Percentiles rank a stretch among this genome's conserved stretches.
phyloP scores from a whole-genome alignment of 306 rosid genomes.

The Trifolium pratense region DNA sequence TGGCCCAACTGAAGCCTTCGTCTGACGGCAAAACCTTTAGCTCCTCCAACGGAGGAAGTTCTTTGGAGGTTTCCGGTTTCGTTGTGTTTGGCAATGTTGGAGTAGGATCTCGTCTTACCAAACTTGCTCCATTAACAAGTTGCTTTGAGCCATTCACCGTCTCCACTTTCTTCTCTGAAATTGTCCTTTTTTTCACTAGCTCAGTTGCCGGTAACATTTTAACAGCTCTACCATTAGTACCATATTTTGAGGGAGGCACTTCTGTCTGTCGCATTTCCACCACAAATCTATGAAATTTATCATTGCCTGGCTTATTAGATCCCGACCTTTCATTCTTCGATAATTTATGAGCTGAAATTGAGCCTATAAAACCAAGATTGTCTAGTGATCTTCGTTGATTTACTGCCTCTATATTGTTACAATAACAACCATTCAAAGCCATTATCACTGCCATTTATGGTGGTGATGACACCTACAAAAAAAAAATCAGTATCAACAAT shows the following conservation, averaged over 20 bases:
- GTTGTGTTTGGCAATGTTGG: conserved; percentile 51
- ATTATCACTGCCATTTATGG: conserved; percentile 63
- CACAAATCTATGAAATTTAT: conserved; percentile 42
- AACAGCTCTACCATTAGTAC: conserved; percentile 72
- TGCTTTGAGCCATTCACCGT: conserved; percentile 62
- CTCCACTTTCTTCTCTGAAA: conserved; percentile 51
- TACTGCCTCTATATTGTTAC: conserved; percentile 51
- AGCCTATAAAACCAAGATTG: conserved; percentile 62
- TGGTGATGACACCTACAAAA: conserved; percentile 43
- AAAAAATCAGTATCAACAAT: conserved; percentile 4
- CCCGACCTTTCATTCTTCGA: conserved; percentile 45
- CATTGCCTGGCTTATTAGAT: conserved; percentile 30
- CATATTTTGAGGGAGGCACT: conserved; percentile 54
- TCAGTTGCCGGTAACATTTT: conserved; percentile 85
- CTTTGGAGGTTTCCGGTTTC: conserved; percentile 45
- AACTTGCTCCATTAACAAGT: conserved; percentile 61
- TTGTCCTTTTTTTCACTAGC: conserved; percentile 54
- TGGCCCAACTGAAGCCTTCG: conserved; percentile 93
- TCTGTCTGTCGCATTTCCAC: conserved; percentile 67
- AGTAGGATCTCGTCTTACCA: conserved; percentile 52
- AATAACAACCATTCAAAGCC: conserved; percentile 69
- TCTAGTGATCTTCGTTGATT: conserved; percentile 50
- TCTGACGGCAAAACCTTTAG: conserved; percentile 86
- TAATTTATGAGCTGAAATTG: conserved; percentile 56
- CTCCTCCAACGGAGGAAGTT: conserved; percentile 78